Evolutionary conservation across 768 basidiomycete species (phyloP).

Genomic region (Melanogaster broomeanus): DNA sequence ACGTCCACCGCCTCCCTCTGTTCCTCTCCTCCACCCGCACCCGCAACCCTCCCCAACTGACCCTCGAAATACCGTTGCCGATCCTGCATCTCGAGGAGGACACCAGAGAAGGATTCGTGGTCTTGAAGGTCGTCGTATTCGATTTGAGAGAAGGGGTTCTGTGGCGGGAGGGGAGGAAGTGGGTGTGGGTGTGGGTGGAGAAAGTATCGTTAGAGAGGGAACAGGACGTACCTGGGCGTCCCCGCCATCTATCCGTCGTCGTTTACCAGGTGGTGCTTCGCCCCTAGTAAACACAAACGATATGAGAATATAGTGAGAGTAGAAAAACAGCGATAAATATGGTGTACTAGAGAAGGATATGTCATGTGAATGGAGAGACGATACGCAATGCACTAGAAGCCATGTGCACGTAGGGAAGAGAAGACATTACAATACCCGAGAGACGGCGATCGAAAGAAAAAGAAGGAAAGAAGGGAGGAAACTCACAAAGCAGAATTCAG

Average conservation of each 20-base stretch:
- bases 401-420: no score
- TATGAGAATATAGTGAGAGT: not conserved
- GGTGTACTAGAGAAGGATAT: not conserved
- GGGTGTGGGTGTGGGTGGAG: not conserved
- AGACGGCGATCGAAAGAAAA: not conserved
- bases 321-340: no score
- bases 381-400: not conserved
- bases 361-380: not conserved
- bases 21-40: not conserved
- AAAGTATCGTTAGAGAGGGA: not conserved
- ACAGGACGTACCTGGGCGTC: slow-evolving; percentile 43
- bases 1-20: slow-evolving; percentile 43
- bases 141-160: slow-evolving; percentile 55
- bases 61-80: slow-evolving; percentile 83
- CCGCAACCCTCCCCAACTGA: slow-evolving; percentile 38
- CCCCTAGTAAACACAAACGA: slow-evolving; percentile 39
- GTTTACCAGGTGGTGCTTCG: slow-evolving; percentile 59
- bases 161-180: not conserved
- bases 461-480: slow-evolving; percentile 3
- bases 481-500: slow-evolving; percentile 76
- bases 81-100: slow-evolving; percentile 86
- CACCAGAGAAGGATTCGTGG: slow-evolving; percentile 61
- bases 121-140: slow-evolving; percentile 86
- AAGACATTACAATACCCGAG: no score
- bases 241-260: slow-evolving; percentile 48